A percentile compares a stretch with the other conserved stretches of the same genome.
phyloP scores from a whole-genome alignment of 1,139 yeast species.

The Chernovozyma sophiae-reginae region DNA sequence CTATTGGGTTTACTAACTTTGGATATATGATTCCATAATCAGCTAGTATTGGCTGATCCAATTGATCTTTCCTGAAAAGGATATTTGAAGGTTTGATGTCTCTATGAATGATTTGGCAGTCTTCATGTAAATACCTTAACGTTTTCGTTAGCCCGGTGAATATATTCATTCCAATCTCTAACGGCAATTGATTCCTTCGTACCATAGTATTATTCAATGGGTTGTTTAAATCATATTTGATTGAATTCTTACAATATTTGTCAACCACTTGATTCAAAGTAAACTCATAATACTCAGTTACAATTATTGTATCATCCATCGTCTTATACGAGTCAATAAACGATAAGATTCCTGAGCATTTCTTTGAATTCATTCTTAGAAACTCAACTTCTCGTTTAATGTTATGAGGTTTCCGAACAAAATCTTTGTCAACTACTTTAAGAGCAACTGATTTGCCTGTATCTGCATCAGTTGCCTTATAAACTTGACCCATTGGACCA shows the following conservation, averaged over 20 bases:
- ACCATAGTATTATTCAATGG: constrained; percentile 13
- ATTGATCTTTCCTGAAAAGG: constrained; percentile 33
- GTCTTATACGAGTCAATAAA: constrained; percentile 20
- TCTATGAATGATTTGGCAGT: constrained; percentile 70
- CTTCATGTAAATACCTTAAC: constrained; percentile 29
- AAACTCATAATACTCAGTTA: constrained; percentile 27
- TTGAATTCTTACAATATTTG: constrained; percentile 13
- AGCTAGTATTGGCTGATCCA: constrained; percentile 46
- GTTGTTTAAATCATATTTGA: constrained; percentile 20
- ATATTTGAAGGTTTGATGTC: constrained; percentile 84
- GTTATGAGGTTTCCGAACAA: constrained; percentile 36
- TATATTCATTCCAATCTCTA: constrained; percentile 14
- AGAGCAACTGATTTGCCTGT: constrained; percentile 23
- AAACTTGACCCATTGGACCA: constrained; percentile 37
- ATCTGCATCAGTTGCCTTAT: constrained; percentile 18
- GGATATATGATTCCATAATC: constrained; percentile 79
- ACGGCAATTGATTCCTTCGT: constrained; percentile 14
- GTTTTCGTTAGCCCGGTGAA: constrained; percentile 18
- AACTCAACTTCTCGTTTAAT: constrained; percentile 30
- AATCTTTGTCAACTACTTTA: constrained; percentile 39
- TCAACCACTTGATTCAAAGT: constrained; percentile 25
- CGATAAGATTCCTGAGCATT: constrained; percentile 15
- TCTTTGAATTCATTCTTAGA: constrained; percentile 16
- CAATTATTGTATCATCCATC: constrained; percentile 33
- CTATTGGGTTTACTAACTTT: constrained; percentile 17